Base-by-base conservation (phyloP, 129 eudicot genomes). In the Smallanthus sonchifolius region DNA sequence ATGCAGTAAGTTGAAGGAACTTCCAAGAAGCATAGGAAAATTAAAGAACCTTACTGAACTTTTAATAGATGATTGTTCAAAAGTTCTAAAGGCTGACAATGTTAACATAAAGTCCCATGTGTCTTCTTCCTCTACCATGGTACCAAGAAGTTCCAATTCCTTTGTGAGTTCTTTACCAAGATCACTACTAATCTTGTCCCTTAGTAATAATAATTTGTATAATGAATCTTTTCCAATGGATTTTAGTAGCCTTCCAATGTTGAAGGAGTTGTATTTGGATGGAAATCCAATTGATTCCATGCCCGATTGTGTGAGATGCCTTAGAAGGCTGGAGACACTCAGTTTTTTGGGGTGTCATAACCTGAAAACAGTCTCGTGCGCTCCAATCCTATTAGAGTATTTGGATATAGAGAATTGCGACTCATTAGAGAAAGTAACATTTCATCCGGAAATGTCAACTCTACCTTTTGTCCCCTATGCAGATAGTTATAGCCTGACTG, bases 241-340 rank as follows among this genome's bases (percentile, higher is more conserved):
- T 44, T 60, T 75, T 6, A 17, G 67, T 38, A 75, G 65, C 55
- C 40, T 81, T 7, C 39, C 73, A 15, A 57, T 62, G 81, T 48
- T 75, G 40, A 14, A 28, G 20, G 6, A 4, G 0, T 11, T 81
- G 10, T 0, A 67, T 70, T 57, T 81, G 24, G 52, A 30, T 32
- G 48, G 9, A 9, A 75, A 75, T 52, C 84, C 67, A 48, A 75
- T 81, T 37, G 5, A 32, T 6, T 60, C 72, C n/a, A 52, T 81
- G 10, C 84, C 84, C 0, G 73, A 81, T 37, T 75, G 72, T n/a
- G 17, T 51, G 30, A 67, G 55, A 60, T 24, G 36, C 59, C 78
- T 71, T 28, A 20, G 35, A 35, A 71, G 42, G 34, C 52, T 76
- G 40, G 35, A 55, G 24, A 8, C 10, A 14, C 65, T 52, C 0